These are phyloP conservation scores for Furculomyces boomerangus DNA, from an alignment of 371 early-diverging fungal species.

Conservation along the genomic window DNA sequence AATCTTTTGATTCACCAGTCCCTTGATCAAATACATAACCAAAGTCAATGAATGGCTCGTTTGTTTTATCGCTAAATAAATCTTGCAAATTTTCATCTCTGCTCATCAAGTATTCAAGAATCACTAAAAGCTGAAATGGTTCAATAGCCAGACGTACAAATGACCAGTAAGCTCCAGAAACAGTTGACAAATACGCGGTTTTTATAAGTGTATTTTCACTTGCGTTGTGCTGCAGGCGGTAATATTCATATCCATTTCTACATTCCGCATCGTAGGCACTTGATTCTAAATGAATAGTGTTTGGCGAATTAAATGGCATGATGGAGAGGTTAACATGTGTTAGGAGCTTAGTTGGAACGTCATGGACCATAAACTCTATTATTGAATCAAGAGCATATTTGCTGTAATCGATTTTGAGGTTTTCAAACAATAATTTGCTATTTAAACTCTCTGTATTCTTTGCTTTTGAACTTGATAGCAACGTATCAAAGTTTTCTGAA, in stretches of 20 bases:
- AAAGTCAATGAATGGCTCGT: slow-evolving; percentile 59
- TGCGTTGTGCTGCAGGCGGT: not conserved
- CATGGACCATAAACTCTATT: not conserved
- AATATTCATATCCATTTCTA: not conserved
- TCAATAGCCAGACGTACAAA: not conserved
- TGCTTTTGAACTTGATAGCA: not conserved
- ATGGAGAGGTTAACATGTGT: not conserved
- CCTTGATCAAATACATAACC: slow-evolving; percentile 28
- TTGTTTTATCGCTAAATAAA: slow-evolving; percentile 21
- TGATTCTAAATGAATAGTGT: not conserved
- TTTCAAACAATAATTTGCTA: not conserved
- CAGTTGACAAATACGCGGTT: not conserved
- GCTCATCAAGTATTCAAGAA: not conserved
- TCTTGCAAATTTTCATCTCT: not conserved
- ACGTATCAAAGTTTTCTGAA: not conserved
- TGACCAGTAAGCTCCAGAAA: not conserved
- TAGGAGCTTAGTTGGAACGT: not conserved
- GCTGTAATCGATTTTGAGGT: not conserved
- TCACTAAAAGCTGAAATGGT: not conserved
- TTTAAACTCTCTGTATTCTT: not conserved
- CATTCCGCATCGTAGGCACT: not conserved
- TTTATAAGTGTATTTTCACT: not conserved
- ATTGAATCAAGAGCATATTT: not conserved
- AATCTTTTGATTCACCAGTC: no score
- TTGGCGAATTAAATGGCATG: not conserved